phyloP scores from a whole-genome alignment of 208 protist species.

The Naegleria gruberi region DNA sequence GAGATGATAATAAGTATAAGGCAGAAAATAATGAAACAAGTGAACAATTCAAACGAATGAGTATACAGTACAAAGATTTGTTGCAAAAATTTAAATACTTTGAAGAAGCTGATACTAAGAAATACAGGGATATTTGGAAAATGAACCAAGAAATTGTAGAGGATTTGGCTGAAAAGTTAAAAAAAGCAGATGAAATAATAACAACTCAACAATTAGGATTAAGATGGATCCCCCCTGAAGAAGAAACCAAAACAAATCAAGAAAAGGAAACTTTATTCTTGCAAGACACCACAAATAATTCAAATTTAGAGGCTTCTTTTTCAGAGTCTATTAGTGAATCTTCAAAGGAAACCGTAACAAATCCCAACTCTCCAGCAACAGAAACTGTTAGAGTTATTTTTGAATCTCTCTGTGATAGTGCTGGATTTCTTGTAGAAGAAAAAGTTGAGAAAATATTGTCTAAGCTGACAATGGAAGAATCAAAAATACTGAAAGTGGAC shows the following conservation, averaged over 20 bases:
- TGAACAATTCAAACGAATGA: slow-evolving; percentile 77
- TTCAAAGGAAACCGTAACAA: not conserved
- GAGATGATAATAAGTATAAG: slow-evolving; percentile 77
- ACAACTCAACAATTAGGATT: slow-evolving; percentile 80
- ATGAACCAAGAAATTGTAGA: slow-evolving; percentile 86
- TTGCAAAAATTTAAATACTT: slow-evolving; percentile 85
- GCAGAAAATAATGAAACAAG: slow-evolving; percentile 83
- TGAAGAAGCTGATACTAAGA: slow-evolving; percentile 77
- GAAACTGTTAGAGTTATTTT: not conserved
- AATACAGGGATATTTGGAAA: slow-evolving; percentile 81
- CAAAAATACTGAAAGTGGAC: slow-evolving; percentile 71
- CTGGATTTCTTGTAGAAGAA: slow-evolving; percentile 70
- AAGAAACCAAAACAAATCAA: not conserved
- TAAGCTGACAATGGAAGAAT: slow-evolving; percentile 55
- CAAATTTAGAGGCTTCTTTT: not conserved
- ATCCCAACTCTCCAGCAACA: not conserved
- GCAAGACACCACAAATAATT: not conserved
- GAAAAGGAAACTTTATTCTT: not conserved
- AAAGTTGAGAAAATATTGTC: slow-evolving; percentile 59
- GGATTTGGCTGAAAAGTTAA: slow-evolving; percentile 64
- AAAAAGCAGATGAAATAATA: slow-evolving; percentile 85
- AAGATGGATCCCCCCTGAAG: not conserved
- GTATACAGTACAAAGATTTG: slow-evolving; percentile 87
- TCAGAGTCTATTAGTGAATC: not conserved
- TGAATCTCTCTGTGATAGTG: slow-evolving; percentile 66